Evolutionary conservation across 1,284 basidiomycete genomes (phyloP).

Genomic region (Cutaneotrichosporon cavernicola): DNA sequence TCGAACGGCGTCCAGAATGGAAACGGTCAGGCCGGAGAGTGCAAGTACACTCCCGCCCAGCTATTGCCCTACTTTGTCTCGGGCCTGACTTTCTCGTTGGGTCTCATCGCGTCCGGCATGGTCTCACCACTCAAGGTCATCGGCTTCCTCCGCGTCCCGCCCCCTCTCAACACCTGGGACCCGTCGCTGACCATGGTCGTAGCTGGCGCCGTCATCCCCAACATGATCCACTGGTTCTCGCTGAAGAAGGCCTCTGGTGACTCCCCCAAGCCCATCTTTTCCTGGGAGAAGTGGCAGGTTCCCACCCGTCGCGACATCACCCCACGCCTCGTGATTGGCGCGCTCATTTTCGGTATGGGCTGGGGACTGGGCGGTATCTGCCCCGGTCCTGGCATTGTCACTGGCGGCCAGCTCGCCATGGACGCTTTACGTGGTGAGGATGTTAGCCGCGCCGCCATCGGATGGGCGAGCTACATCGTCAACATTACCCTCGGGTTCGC

Average conservation of each 20-base stretch:
- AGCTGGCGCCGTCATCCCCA: slow-evolving; percentile 54
- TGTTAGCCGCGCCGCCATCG: slow-evolving; percentile 7
- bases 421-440: background rate
- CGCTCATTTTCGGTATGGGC: slow-evolving; percentile 64
- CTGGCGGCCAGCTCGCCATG: slow-evolving; percentile 13
- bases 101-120: slow-evolving; percentile 62
- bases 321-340: slow-evolving; percentile 58
- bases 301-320: slow-evolving; percentile 55
- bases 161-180: slow-evolving; percentile 46
- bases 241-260: slow-evolving; percentile 12
- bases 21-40: slow-evolving; percentile 16
- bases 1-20: background rate
- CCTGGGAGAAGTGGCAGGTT: slow-evolving; percentile 43
- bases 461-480: slow-evolving; percentile 19
- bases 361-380: slow-evolving; percentile 68
- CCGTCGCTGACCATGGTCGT: slow-evolving; percentile 56
- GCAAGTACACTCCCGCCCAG: slow-evolving; percentile 7
- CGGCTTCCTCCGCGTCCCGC: slow-evolving; percentile 57
- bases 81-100: slow-evolving; percentile 61
- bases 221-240: slow-evolving; percentile 45
- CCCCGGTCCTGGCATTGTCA: slow-evolving; percentile 51
- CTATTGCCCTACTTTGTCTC: slow-evolving; percentile 54
- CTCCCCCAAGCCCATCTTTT: slow-evolving; percentile 18
- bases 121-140: slow-evolving; percentile 60
- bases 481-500: slow-evolving; percentile 23